These are phyloP conservation scores for Penicillium waksmanii DNA, from an alignment of 495 filamentous ascomycete genomes.

Conservation along the genomic window DNA sequence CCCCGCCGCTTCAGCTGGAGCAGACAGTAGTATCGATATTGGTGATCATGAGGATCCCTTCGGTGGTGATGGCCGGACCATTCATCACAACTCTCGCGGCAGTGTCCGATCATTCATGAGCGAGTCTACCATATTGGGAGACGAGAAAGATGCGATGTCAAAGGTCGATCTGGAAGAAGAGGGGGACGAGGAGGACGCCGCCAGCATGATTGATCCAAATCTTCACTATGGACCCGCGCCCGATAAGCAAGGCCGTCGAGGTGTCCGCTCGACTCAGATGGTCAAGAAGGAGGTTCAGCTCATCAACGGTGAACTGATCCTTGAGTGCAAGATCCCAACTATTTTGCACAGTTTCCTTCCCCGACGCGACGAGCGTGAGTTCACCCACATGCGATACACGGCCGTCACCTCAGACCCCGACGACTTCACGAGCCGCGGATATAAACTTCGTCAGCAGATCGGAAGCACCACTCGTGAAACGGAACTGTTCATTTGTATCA, in stretches of 20 bases:
- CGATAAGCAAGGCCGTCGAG: slow-evolving; percentile 80
- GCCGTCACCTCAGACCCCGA: slow-evolving; percentile 99
- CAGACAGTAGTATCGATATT: slow-evolving; percentile 53
- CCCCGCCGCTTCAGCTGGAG: slow-evolving; percentile 32
- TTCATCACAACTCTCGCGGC: slow-evolving; percentile 42
- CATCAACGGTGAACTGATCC: slow-evolving; percentile 94
- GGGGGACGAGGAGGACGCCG: slow-evolving; percentile 44
- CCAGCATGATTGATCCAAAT: slow-evolving; percentile 45
- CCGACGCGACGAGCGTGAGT: slow-evolving; percentile 88
- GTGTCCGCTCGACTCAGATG: slow-evolving; percentile 83
- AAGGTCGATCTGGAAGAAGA: slow-evolving; percentile 50
- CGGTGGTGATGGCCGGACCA: slow-evolving; percentile 61
- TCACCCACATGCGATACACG: slow-evolving; percentile 99
- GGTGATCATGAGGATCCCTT: slow-evolving; percentile 77
- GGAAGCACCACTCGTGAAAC: slow-evolving; percentile 85
- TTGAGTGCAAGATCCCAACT: slow-evolving; percentile 98
- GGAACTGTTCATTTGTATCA: slow-evolving; percentile 97
- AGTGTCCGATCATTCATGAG: slow-evolving; percentile 66
- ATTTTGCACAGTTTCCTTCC: slow-evolving; percentile 96
- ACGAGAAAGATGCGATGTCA: slow-evolving; percentile 51
- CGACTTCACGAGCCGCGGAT: slow-evolving; percentile 84
- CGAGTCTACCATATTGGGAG: slow-evolving; percentile 64
- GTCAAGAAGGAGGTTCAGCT: slow-evolving; percentile 91
- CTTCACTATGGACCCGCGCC: slow-evolving; percentile 87
- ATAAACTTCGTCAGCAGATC: slow-evolving; percentile 95